Conservation (phyloP, 2,329 filamentous ascomycete species). For the Hypoxylon sp. region DNA sequence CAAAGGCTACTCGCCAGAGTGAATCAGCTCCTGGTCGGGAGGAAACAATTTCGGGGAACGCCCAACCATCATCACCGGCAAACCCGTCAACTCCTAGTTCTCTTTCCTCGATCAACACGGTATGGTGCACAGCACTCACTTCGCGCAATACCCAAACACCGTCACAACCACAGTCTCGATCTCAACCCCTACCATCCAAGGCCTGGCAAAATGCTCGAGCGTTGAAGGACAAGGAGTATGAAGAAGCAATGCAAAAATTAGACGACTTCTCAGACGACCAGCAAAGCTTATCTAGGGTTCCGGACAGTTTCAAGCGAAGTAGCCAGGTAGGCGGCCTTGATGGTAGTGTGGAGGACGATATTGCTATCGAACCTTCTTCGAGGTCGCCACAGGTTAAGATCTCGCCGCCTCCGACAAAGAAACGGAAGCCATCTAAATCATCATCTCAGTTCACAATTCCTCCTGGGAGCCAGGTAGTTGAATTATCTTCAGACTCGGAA, state of each 20-base stretch:
- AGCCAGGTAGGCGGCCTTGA: constrained; percentile 19
- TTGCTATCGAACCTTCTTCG: constrained; percentile 21
- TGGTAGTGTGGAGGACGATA: constrained; percentile 1
- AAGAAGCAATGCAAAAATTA: constrained; percentile 61
- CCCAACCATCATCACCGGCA: constrained; percentile 14
- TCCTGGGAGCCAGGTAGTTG: constrained; percentile 57
- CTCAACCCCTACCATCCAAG: constrained; percentile 46
- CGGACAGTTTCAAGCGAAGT: constrained; percentile 31
- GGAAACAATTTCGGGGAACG: background rate
- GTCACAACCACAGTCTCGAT: constrained; percentile 46
- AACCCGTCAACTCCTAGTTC: constrained; percentile 43
- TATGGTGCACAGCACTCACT: constrained; percentile 60
- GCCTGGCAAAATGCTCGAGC: constrained; percentile 48
- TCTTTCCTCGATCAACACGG: constrained; percentile 51
- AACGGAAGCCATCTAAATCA: constrained; percentile 22
- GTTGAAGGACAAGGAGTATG: constrained; percentile 57
- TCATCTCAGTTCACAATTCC: constrained; percentile 53
- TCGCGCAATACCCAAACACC: constrained; percentile 58
- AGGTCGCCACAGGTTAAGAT: constrained; percentile 45
- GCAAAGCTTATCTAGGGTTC: constrained; percentile 46
- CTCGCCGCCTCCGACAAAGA: constrained; percentile 45
- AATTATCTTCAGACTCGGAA: constrained; percentile 56
- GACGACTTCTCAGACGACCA: constrained; percentile 52
- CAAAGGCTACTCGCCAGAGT: constrained; percentile 19
- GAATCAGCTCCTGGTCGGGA: background rate